Conservation (phyloP, 1,139 yeast species). For the Cylindricascospora bacillispora region DNA sequence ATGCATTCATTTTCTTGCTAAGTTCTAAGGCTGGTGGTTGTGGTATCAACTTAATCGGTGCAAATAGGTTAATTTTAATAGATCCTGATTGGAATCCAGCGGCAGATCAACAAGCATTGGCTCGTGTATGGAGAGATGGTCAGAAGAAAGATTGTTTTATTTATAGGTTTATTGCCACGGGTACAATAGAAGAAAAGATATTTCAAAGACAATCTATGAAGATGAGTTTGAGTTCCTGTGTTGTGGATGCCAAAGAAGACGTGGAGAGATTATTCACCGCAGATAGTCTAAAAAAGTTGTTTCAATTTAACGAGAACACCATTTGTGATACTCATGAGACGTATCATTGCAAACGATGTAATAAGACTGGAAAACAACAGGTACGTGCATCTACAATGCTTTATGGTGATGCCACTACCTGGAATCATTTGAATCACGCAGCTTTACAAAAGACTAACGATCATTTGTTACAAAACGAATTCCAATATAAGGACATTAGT, state of each 20-base stretch:
- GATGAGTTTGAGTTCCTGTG: slow-evolving; percentile 84
- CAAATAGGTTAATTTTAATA: slow-evolving; percentile 72
- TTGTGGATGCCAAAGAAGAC: slow-evolving; percentile 91
- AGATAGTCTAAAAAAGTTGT: slow-evolving; percentile 64
- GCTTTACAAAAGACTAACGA: slow-evolving; percentile 61
- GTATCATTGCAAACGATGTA: slow-evolving; percentile 76
- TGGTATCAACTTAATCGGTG: slow-evolving; percentile 94
- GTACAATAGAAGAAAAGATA: slow-evolving; percentile 91
- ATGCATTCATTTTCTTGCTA: slow-evolving; percentile 75
- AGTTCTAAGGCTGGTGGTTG: slow-evolving; percentile 99
- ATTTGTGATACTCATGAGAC: slow-evolving; percentile 88
- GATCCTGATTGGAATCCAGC: slow-evolving; percentile 99
- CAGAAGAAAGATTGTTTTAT: slow-evolving; percentile 95
- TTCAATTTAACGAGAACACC: slow-evolving; percentile 56
- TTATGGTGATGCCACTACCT: slow-evolving; percentile 94
- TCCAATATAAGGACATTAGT: slow-evolving; percentile 53
- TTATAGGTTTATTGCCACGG: slow-evolving; percentile 85
- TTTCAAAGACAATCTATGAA: slow-evolving; percentile 97
- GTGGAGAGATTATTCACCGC: slow-evolving; percentile 86
- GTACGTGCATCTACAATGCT: slow-evolving; percentile 74
- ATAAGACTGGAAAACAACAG: slow-evolving; percentile 46
- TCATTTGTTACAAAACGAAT: slow-evolving; percentile 60
- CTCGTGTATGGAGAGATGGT: slow-evolving; percentile 98
- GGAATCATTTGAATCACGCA: slow-evolving; percentile 77
- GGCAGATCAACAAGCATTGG: slow-evolving; percentile 94